Evolutionary conservation across 2,329 filamentous ascomycete genomes (phyloP).

Genomic region (Grosmannia serpens): DNA sequence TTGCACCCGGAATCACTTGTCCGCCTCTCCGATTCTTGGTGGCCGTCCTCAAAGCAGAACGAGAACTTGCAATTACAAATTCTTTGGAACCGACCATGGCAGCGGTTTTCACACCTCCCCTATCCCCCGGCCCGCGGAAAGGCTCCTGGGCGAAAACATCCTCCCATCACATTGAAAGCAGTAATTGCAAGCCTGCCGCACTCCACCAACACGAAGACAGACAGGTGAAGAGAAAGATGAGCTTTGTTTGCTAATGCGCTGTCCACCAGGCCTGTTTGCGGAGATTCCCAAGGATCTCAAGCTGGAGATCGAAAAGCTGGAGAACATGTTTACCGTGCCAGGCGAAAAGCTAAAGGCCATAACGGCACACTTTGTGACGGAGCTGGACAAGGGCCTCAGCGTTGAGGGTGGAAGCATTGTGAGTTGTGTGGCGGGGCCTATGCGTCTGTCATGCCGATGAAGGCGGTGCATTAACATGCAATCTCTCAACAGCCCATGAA

Average conservation of each 20-base stretch:
- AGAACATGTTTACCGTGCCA: slow-evolving; percentile 72
- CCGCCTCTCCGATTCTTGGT: neutral
- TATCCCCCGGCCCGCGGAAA: neutral
- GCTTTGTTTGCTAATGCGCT: neutral
- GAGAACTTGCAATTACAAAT: neutral
- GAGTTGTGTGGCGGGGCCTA: slow-evolving; percentile 26
- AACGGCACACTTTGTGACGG: slow-evolving; percentile 76
- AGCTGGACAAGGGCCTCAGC: slow-evolving; percentile 77
- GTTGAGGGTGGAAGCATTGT: slow-evolving; percentile 90
- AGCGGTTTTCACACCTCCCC: neutral
- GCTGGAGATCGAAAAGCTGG: slow-evolving; percentile 68
- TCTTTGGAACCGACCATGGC: neutral
- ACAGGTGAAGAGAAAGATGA: neutral
- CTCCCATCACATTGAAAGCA: no score
- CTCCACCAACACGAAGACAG: neutral
- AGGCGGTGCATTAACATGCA: neutral
- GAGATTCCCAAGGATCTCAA: slow-evolving; percentile 81
- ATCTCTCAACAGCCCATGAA: slow-evolving; percentile 68
- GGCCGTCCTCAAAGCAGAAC: neutral
- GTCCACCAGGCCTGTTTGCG: slow-evolving; percentile 66
- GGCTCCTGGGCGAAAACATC: neutral
- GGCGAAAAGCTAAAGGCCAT: slow-evolving; percentile 76
- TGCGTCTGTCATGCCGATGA: neutral
- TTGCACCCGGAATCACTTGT: neutral
- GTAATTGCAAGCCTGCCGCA: neutral